phyloP scores from a whole-genome alignment of 306 rosid genomes.

The Prunus mongolica region DNA sequence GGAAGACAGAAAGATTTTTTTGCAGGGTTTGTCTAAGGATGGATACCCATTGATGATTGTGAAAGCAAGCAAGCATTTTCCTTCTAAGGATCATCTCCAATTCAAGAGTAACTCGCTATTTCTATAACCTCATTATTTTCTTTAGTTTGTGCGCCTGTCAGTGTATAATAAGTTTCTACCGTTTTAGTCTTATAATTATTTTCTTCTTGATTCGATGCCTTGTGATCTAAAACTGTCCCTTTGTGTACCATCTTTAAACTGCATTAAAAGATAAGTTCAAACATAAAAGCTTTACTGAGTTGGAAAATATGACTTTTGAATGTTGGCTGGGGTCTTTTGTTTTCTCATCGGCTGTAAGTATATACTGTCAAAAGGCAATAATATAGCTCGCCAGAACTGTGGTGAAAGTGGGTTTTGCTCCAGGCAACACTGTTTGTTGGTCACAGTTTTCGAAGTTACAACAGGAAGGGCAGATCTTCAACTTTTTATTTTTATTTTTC shows the following conservation, averaged over 20 bases:
- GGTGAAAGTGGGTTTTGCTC: background rate
- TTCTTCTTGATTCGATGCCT: constrained; percentile 27
- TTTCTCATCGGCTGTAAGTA: background rate
- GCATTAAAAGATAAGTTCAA: constrained; percentile 8
- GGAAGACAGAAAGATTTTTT: constrained; percentile 53
- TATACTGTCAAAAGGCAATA: background rate
- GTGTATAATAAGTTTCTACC: background rate
- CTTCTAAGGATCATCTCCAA: constrained; percentile 72
- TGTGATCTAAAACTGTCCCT: constrained; percentile 21
- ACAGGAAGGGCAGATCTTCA: background rate
- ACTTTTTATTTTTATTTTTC: background rate
- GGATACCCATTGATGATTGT: constrained; percentile 55
- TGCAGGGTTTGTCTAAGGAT: constrained; percentile 66
- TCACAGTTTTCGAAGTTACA: too few relatives aligned
- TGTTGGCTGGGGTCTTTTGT: background rate
- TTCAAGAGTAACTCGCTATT: constrained; percentile 61
- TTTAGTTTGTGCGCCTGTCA: background rate
- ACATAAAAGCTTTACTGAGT: background rate
- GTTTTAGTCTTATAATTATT: constrained; percentile 16
- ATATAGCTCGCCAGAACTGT: background rate
- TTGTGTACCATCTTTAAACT: constrained; percentile 20
- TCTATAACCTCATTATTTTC: too few relatives aligned
- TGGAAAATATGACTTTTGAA: background rate
- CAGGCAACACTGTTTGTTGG: too few relatives aligned
- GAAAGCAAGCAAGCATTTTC: constrained; percentile 56